Evolutionary conservation across 192 early-diverging fungal species (phyloP), one percentile per base, ranked within the genome.

Genomic region (Coemansia sp.): DNA sequence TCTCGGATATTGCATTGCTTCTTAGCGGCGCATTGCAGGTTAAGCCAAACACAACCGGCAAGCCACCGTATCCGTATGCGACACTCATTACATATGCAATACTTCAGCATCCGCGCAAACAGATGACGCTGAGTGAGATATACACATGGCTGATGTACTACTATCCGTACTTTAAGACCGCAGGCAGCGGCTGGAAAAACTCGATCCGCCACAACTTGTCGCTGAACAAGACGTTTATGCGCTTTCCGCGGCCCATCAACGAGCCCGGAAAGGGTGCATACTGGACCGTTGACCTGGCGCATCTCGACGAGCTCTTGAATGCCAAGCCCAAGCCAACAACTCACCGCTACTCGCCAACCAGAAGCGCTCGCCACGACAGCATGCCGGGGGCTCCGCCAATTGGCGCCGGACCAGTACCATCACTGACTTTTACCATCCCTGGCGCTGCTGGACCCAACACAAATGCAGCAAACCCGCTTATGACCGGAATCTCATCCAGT

Each of bases 151-250:
- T 92, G 14, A 87, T 86, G 64, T 82, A 84, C n/a, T 65, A 88
- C 61, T 94, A 89, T 57, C 88, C 91, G 7, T 93, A 91, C 69
- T 95, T 87, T 62, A 78, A 85, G 49, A 88, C 87, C 14, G 92
- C 91, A 1, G 84, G 84, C 35, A 80, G 80, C 27, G 87, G 87
- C n/a, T 88, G 87, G 89, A 85, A 93, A 77, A 94, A 94, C 69
- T 94, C 92, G 11, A 89, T 94, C 56, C 85, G 93, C n/a, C 93
- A 94, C 74, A 94, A 94, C 72, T 83, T 94, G 57, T 91, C 90
- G 4, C 80, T 94, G 8, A 93, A 93, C 72, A 91, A 90, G 67
- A 79, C 80, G 27, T 95, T 95, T 80, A 80, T 91, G 64, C 87
- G 91, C 45, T 85, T 92, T 25, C 86, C 90, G 27, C 74, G 92